Evolutionary conservation across 2,329 filamentous ascomycete species (phyloP).

Genomic region (Ceratocystis destructans): DNA sequence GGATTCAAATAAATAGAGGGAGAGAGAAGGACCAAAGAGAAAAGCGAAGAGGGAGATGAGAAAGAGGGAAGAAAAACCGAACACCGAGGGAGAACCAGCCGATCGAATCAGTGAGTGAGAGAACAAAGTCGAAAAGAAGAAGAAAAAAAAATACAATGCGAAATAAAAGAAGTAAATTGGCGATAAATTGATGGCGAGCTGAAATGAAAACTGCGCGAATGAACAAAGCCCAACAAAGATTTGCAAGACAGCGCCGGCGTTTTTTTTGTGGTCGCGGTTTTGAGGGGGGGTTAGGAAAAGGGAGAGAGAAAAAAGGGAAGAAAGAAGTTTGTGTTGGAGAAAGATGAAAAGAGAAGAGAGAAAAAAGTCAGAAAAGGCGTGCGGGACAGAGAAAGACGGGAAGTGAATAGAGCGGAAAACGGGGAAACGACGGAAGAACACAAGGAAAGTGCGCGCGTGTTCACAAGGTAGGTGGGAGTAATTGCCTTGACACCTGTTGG

Average conservation of each 20-base stretch:
- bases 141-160: constrained; percentile 3
- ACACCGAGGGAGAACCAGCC: background rate
- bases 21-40: constrained; percentile 1
- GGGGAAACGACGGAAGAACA: constrained; percentile 6
- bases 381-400: constrained; percentile 5
- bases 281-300: background rate
- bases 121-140: background rate
- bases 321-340: background rate
- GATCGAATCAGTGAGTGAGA: background rate
- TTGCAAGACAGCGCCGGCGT: background rate
- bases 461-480: constrained; percentile 3
- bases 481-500: background rate
- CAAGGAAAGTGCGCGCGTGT: constrained; percentile 6
- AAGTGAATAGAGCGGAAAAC: constrained; percentile 5
- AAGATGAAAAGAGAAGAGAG: constrained; percentile 5
- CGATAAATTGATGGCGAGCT: constrained; percentile 6
- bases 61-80: constrained; percentile 9
- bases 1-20: background rate
- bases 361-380: background rate
- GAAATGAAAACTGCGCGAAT: constrained; percentile 2
- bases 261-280: background rate
- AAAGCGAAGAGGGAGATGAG: constrained; percentile 8
- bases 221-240: background rate
- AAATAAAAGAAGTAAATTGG: constrained; percentile 3
- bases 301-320: background rate